phyloP scores from a whole-genome alignment of 192 early-diverging fungal species.

The Coemansia sp. region DNA sequence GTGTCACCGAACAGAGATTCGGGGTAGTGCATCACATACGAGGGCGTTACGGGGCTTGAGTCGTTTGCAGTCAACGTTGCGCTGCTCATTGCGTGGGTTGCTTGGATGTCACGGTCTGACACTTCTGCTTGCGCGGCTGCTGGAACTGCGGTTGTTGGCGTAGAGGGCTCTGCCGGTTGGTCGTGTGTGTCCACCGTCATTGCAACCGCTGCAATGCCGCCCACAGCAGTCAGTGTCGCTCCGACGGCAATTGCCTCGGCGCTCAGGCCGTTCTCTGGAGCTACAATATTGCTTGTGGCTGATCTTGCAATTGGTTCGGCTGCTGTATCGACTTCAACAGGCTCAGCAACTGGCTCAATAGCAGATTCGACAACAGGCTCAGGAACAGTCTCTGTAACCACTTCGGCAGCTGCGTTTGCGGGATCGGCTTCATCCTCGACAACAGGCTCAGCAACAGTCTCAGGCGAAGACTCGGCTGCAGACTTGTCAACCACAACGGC shows the following conservation, averaged over 20 bases:
- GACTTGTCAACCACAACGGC: neutral
- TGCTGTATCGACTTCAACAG: neutral
- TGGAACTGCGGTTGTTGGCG: constrained; percentile 11
- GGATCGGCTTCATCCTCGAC: neutral
- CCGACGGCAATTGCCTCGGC: constrained; percentile 3
- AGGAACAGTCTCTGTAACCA: neutral
- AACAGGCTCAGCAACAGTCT: neutral
- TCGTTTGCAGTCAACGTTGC: constrained; percentile 9
- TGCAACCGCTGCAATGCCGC: neutral
- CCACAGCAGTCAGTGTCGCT: constrained; percentile 5
- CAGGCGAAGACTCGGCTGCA: neutral
- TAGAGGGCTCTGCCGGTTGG: neutral
- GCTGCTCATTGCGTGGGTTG: constrained; percentile 15
- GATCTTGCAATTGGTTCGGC: neutral
- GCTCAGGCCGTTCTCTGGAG: neutral
- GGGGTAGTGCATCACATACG: constrained; percentile 53
- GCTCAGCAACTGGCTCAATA: neutral
- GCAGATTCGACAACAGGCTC: neutral
- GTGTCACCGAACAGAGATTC: constrained; percentile 48
- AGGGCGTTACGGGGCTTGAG: constrained; percentile 27
- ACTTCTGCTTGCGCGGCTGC: neutral
- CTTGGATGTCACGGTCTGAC: constrained; percentile 1
- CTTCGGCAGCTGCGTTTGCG: neutral
- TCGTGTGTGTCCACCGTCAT: no score
- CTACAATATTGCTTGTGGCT: neutral